Evolutionary conservation across 306 rosid genomes (phyloP), one percentile per base, ranked within the genome.

Genomic region (Sicyos edulis): DNA sequence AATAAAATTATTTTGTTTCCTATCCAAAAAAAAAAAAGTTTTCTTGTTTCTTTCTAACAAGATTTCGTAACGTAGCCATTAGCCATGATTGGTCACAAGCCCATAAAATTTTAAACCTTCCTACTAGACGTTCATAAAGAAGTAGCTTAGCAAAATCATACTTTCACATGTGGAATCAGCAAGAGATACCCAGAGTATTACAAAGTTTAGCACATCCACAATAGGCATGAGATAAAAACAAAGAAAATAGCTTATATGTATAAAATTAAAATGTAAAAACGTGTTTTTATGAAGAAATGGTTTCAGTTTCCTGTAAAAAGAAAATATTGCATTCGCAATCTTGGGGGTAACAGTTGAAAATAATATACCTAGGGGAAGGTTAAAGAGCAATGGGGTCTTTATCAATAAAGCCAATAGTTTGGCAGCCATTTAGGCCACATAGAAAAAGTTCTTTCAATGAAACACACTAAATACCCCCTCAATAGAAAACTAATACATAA

Each of bases 131-230:
- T 15, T 13, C 57, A 68, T 49, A 21, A 44, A 45, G 15, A 22
- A n/a, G 57, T 68, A 7, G 21, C 15, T 9, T 53, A 54, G 22
- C 57, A 49, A 21, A 67, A 67, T 47, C 72, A 47, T 67, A 20
- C 12, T 20, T 62, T 6, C 1, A 0, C 0, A 1, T 6, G n/a
- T 17, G 71, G 52, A 65, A 17, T 44, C 10, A 6, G 16, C 16
- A 65, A 65, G 19, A 66, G n/a, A n/a, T n/a, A n/a, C 37, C 72
- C 13, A 67, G 13, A 67, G 12, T 21, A 67, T 10, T 65, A n/a
- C 9, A 21, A 56, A 20, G 42, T 7, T 67, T 8, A 49, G 42
- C 20, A 14, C 65, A 47, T 17, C 56, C n/a, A 7, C 57, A 11
- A 13, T 6, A 20, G 11, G 34, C 6, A 21, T 20, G 24, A 19